Percentiles rank a stretch among this genome's conserved stretches.
phyloP scores from a whole-genome alignment of 345 rosid genomes.

The Ailanthus altissimus region DNA sequence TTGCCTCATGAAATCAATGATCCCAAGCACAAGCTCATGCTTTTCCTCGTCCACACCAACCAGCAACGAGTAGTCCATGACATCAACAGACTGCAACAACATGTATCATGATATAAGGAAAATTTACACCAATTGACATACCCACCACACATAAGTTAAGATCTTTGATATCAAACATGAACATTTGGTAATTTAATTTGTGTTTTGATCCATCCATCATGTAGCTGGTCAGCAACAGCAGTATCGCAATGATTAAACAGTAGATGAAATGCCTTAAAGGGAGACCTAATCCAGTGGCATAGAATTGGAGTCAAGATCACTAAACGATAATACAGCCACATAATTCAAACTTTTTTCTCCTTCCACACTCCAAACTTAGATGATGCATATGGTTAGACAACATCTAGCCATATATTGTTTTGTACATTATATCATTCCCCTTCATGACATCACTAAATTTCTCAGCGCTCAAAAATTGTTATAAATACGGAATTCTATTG shows the following conservation, averaged over 20 bases:
- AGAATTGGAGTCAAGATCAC: background rate
- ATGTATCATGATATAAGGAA: conserved; percentile 13
- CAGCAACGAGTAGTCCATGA: conserved; percentile 92
- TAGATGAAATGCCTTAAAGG: background rate
- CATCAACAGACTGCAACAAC: conserved; percentile 73
- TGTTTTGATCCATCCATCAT: background rate
- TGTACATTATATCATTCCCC: background rate
- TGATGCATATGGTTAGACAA: background rate
- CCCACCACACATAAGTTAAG: background rate
- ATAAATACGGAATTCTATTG: background rate
- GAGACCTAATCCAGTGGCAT: background rate
- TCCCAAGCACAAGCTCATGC: conserved; percentile 81
- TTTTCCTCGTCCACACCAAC: conserved; percentile 86
- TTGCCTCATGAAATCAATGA: conserved; percentile 95
- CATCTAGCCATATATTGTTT: background rate
- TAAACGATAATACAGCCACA: background rate
- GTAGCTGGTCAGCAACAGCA: background rate
- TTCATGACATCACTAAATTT: background rate
- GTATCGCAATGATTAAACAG: background rate
- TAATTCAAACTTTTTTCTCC: background rate
- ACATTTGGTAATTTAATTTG: background rate
- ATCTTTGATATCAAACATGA: background rate
- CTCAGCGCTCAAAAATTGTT: background rate
- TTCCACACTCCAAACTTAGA: background rate
- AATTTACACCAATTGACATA: background rate